These are phyloP conservation scores for Cyclocybe cylindracea DNA, from an alignment of 768 basidiomycete genomes.

Conservation along the genomic window DNA sequence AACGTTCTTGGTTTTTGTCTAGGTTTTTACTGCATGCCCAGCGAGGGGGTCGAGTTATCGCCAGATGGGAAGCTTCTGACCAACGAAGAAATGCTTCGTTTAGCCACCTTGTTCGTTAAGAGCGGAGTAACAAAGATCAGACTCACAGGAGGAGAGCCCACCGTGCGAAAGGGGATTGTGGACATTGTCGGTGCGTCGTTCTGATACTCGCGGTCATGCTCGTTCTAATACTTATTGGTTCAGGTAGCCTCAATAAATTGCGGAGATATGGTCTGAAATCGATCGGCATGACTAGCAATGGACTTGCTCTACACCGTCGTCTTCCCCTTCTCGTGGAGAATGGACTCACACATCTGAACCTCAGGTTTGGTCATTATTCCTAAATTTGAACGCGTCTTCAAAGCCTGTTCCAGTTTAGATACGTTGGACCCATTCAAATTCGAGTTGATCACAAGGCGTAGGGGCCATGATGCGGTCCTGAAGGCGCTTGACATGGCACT, in stretches of 20 bases:
- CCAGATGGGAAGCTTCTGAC: constrained; percentile 70
- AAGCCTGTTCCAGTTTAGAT: constrained; percentile 56
- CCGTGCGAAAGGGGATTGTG: constrained; percentile 72
- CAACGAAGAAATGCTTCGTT: constrained; percentile 72
- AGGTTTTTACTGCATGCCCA: constrained; percentile 95
- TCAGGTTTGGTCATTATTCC: constrained; percentile 42
- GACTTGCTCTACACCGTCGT: constrained; percentile 71
- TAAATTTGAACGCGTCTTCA: not conserved
- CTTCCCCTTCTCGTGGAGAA: constrained; percentile 66
- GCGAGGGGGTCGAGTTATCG: constrained; percentile 73
- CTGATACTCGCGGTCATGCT: not conserved
- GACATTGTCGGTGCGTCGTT: constrained; percentile 63
- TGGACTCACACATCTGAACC: constrained; percentile 77
- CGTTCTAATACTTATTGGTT: constrained; percentile 1
- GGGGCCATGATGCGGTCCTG: constrained; percentile 76
- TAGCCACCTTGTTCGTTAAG: constrained; percentile 76
- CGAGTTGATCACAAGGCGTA: constrained; percentile 81
- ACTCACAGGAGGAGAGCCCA: constrained; percentile 88
- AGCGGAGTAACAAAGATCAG: constrained; percentile 87
- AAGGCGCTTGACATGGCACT: constrained; percentile 67
- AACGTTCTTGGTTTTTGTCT: not conserved
- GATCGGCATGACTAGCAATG: constrained; percentile 88
- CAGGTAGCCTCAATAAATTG: constrained; percentile 66
- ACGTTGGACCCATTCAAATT: constrained; percentile 87
- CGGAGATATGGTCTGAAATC: constrained; percentile 62